Conservation (phyloP, 495 filamentous ascomycete species). For the Annulohypoxylon moriforme region DNA sequence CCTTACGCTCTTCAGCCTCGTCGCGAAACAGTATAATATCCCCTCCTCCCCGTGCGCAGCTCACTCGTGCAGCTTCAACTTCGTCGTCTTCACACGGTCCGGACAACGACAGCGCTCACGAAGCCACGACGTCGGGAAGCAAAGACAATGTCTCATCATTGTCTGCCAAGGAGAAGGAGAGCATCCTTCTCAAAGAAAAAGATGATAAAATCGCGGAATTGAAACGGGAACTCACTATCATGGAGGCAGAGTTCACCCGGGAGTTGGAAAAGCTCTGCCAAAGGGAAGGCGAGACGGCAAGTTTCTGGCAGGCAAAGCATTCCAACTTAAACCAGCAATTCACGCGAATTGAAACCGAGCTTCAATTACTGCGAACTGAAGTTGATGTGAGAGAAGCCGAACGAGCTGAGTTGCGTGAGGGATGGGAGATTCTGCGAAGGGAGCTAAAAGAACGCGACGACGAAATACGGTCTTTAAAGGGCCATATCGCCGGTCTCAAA, state of each 20-base stretch:
- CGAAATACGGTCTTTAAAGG: conserved; percentile 55
- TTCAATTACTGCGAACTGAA: conserved; percentile 56
- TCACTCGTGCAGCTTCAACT: conserved; percentile 46
- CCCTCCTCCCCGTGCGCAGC: conserved; percentile 54
- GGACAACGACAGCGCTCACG: conserved; percentile 43
- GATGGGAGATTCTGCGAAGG: conserved; percentile 52
- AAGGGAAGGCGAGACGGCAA: conserved; percentile 57
- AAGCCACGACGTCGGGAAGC: conserved; percentile 21
- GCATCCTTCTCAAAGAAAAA: conserved; percentile 49
- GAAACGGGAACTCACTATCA: conserved; percentile 56
- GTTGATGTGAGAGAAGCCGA: conserved; percentile 52
- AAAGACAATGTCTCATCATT: conserved; percentile 29
- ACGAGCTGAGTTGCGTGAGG: conserved; percentile 55
- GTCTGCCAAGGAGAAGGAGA: conserved; percentile 46
- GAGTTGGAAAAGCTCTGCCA: conserved; percentile 58
- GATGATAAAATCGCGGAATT: conserved; percentile 59
- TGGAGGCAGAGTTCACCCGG: conserved; percentile 59
- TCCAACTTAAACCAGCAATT: conserved; percentile 56
- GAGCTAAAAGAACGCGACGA: conserved; percentile 55
- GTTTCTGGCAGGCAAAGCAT: conserved; percentile 62
- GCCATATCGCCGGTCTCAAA: conserved; percentile 65
- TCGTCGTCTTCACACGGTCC: conserved; percentile 51
- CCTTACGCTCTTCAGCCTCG: conserved; percentile 37
- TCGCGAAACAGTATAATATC: conserved; percentile 49
- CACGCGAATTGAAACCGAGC: conserved; percentile 55